Conservation (phyloP, 164 flowering plant genomes). For the Vitis rotundifolia region DNA sequence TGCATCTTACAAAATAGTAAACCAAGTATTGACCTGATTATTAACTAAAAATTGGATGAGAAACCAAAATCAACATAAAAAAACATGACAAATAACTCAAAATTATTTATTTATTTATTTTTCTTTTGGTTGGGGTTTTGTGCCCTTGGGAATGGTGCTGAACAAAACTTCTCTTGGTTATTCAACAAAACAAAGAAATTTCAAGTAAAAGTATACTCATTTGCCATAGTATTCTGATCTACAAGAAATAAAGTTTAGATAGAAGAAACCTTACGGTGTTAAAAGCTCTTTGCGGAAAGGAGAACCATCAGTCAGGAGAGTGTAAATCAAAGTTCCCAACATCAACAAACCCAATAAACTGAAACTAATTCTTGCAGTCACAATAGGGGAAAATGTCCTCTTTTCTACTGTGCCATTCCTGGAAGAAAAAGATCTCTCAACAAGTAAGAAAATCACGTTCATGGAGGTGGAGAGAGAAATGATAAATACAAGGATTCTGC, state of each 20-base stretch:
- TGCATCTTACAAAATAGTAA: too few relatives aligned
- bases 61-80: too few relatives aligned
- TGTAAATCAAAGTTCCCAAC: conserved; percentile 69
- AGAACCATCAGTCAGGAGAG: conserved; percentile 67
- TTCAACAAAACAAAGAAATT: too few relatives aligned
- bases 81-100: too few relatives aligned
- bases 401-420: conserved; percentile 41
- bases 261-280: conserved; percentile 61
- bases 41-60: too few relatives aligned
- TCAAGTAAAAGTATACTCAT: too few relatives aligned
- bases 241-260: not conserved
- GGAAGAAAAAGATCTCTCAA: conserved; percentile 4
- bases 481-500: not conserved
- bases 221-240: not conserved
- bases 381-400: conserved; percentile 34
- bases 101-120: too few relatives aligned
- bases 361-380: conserved; percentile 55
- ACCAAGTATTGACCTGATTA: too few relatives aligned
- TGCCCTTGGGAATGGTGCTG: too few relatives aligned
- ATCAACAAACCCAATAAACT: conserved; percentile 60
- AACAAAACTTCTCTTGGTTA: too few relatives aligned
- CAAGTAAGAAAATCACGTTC: not conserved
- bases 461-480: not conserved
- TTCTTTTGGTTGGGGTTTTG: too few relatives aligned
- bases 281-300: conserved; percentile 76